phyloP scores from a whole-genome alignment of 164 flowering plant species.

The Cinnamomum micranthum region DNA sequence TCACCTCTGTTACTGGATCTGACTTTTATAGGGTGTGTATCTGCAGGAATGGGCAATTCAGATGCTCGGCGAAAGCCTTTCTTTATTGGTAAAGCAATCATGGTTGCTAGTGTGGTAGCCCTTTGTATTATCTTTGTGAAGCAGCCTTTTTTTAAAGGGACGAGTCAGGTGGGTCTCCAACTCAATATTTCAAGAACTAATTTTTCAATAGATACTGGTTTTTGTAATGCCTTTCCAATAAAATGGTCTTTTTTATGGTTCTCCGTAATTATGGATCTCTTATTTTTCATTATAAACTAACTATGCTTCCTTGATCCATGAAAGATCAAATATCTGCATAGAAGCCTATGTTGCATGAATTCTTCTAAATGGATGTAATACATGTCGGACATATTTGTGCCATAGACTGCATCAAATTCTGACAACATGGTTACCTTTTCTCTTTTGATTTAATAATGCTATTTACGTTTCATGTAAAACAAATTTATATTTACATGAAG shows the following conservation, averaged over 20 bases:
- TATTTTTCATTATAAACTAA: too few species aligned
- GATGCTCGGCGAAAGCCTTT: slow-evolving; percentile 72
- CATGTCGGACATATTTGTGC: neutral
- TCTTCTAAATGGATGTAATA: neutral
- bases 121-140: slow-evolving; percentile 70
- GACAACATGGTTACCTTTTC: neutral
- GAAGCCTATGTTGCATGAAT: neutral
- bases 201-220: neutral
- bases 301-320: neutral
- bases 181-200: neutral
- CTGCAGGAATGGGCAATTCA: slow-evolving; percentile 68
- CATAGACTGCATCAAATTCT: neutral
- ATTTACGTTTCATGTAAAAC: neutral
- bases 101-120: slow-evolving; percentile 60
- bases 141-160: slow-evolving; percentile 53
- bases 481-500: neutral
- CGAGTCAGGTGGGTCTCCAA: slow-evolving; percentile 46
- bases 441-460: too few species aligned
- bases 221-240: neutral
- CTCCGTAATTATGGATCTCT: neutral
- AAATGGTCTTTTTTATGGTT: neutral
- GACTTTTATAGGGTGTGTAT: neutral
- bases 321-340: neutral
- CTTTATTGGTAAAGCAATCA: slow-evolving; percentile 58
- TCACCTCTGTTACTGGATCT: neutral